Percentiles rank a stretch among this genome's conserved stretches.
phyloP scores from a whole-genome alignment of 306 rosid species.

The Gleditsia sinensis region DNA sequence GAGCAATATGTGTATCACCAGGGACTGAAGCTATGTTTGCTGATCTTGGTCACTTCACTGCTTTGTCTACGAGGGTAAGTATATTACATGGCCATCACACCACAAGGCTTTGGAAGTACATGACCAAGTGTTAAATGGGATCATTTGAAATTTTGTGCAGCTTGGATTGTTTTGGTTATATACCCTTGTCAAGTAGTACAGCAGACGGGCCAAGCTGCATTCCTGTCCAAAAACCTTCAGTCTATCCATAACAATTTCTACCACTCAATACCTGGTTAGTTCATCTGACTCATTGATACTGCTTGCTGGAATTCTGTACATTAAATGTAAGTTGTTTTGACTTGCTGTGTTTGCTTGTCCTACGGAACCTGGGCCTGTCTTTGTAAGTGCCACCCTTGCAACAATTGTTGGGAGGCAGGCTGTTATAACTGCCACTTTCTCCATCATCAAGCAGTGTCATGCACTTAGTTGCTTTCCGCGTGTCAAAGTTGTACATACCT shows the following conservation, averaged over 20 bases:
- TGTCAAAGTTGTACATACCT: constrained; percentile 85
- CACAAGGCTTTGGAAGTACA: too few relatives aligned
- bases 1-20: constrained; percentile 28
- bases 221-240: constrained; percentile 56
- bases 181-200: constrained; percentile 83
- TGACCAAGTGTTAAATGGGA: too few relatives aligned
- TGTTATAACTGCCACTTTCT: constrained; percentile 81
- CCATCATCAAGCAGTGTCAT: constrained; percentile 81
- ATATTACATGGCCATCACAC: neutral
- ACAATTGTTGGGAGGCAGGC: constrained; percentile 91
- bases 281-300: neutral
- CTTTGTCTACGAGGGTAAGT: constrained; percentile 75
- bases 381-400: constrained; percentile 77
- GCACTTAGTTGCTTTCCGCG: constrained; percentile 91
- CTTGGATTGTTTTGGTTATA: constrained; percentile 64
- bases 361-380: constrained; percentile 76
- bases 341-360: constrained; percentile 31
- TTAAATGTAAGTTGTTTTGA: constrained; percentile 6
- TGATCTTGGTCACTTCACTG: constrained; percentile 89
- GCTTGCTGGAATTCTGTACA: constrained; percentile 17
- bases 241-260: constrained; percentile 53
- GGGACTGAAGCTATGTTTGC: constrained; percentile 93
- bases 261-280: constrained; percentile 74
- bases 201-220: constrained; percentile 91
- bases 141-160: constrained; percentile 47